Evolutionary conservation across 1,284 basidiomycete species (phyloP), one percentile per base, ranked within the genome.

Genomic region (Ceratobasidium sp.): DNA sequence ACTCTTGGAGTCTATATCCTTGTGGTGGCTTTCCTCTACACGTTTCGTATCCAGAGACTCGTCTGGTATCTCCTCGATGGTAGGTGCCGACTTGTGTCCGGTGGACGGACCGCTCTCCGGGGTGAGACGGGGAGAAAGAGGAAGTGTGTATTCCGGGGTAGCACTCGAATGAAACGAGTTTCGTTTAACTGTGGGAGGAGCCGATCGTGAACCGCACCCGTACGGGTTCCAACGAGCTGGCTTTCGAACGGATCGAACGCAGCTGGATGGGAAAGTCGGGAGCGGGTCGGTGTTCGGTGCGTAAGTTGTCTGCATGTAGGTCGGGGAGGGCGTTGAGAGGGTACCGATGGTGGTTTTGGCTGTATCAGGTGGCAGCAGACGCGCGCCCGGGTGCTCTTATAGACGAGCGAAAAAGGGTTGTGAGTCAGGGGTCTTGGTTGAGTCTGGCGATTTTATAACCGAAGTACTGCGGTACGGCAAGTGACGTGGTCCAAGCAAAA

Each of bases 241-340:
- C 64, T 69, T 69, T 57, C 64, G 64, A 28, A 26, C 12, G 8
- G 64, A 43, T 32, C 64, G 64, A 45, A n/a, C n/a, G 41, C 64
- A 69, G n/a, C 50, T 55, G 26, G 39, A 14, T 14, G 59, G n/a
- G 3, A 34, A 2, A 39, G 64, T 26, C 28, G 64, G 64, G 3
- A 69, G 36, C 26, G 64, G 64, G 16, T 69, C 64, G 64, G 52
- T 69, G 45, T 69, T 55, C 12, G 64, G 64, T 9, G 64, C 62
- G 28, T 41, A 39, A 39, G 50, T 69, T 3, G 30, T 41, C 28
- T 57, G 52, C 64, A 69, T 69, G 34, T 21, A 10, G 3, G n/a
- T n/a, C 23, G 26, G 14, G 46, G 30, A 1, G 34, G 10, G 32
- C 8, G 26, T n/a, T 1, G 34, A 16, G 14, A 6, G 32, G 30